phyloP scores from a whole-genome alignment of 129 eudicot genomes.

The Oenanthe sinensis region DNA sequence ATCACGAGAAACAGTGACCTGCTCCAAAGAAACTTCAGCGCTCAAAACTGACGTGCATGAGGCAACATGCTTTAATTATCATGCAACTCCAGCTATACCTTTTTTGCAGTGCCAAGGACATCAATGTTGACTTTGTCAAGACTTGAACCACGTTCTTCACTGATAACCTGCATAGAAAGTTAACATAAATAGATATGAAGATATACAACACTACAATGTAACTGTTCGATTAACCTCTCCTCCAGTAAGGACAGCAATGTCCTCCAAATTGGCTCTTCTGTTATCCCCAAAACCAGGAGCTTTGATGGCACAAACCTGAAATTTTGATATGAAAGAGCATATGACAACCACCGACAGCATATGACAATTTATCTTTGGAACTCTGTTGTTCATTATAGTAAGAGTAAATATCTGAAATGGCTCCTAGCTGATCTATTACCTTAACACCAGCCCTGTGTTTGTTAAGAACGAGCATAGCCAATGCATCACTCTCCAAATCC shows the following conservation, averaged over 20 bases:
- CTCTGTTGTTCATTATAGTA: background rate
- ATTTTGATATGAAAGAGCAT: background rate
- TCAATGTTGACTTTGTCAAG: conserved; percentile 60
- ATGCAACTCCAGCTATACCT: conserved; percentile 33
- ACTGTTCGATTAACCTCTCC: conserved; percentile 64
- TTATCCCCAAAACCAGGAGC: conserved; percentile 99
- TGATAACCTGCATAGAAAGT: conserved; percentile 49
- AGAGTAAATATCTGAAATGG: background rate
- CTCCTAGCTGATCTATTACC: conserved; percentile 26
- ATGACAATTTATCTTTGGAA: background rate
- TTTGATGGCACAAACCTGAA: conserved; percentile 92
- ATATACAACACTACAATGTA: background rate
- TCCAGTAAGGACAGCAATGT: conserved; percentile 88
- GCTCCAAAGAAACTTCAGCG: conserved; percentile 9
- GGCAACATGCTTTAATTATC: conserved; percentile 1
- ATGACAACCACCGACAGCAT: background rate
- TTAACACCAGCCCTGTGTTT: conserved; percentile 82
- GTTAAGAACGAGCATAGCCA: conserved; percentile 76
- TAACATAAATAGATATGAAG: conserved; percentile 10
- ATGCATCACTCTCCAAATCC: conserved; percentile 83
- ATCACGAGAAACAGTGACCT: conserved; percentile 89
- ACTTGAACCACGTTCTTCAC: conserved; percentile 68
- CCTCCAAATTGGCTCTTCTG: conserved; percentile 90
- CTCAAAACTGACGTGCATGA: background rate
- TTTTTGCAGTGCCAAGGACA: conserved; percentile 82